A percentile compares a stretch with the other conserved stretches of the same genome.
phyloP scores from a whole-genome alignment of 148 eudicot species.

The Gaultheria prostrata region DNA sequence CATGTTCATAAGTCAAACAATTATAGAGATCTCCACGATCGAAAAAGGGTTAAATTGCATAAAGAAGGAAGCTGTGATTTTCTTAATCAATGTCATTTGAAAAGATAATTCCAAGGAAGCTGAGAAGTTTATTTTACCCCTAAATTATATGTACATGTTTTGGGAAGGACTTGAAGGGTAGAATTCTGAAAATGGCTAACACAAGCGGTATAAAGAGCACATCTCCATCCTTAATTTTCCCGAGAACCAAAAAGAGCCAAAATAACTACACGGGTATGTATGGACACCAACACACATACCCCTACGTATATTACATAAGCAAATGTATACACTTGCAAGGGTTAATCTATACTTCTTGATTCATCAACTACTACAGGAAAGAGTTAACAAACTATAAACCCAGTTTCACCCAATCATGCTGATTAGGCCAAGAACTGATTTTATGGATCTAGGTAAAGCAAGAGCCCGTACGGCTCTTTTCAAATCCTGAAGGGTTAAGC shows the following conservation, averaged over 20 bases:
- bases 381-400: background rate
- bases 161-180: background rate
- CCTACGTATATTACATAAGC: background rate
- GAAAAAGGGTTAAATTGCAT: background rate
- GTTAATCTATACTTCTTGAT: background rate
- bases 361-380: background rate
- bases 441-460: background rate
- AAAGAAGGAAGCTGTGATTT: background rate
- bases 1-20: background rate
- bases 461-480: background rate
- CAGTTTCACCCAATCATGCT: background rate
- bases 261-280: background rate
- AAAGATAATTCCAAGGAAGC: background rate
- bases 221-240: background rate
- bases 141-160: background rate
- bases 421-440: slow-evolving; percentile 4
- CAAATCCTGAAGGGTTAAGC: slow-evolving; percentile 8
- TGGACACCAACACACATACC: background rate
- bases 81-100: background rate
- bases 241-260: background rate
- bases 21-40: background rate
- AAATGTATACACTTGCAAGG: background rate
- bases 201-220: background rate
- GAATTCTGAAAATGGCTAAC: background rate
- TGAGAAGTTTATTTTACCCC: background rate